Percentiles rank a stretch among this genome's conserved stretches.
Conservation (phyloP, 176 grass and related monocot species). For the Oropetium thomaeum region DNA sequence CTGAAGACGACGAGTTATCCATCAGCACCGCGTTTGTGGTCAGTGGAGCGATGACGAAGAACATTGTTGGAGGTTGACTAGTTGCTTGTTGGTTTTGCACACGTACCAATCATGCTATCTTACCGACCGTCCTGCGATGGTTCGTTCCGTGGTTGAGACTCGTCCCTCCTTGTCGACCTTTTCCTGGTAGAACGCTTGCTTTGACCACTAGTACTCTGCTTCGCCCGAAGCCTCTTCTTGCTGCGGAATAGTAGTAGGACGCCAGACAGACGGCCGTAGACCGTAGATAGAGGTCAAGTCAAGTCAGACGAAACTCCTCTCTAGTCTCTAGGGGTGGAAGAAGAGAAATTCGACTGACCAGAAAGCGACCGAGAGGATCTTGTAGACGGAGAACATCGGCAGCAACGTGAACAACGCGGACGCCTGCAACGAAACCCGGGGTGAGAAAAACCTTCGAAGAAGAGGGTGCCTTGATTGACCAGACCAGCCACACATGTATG, state of each 20-base stretch:
- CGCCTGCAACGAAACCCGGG: background rate
- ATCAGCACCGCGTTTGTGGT: background rate
- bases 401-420: background rate
- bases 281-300: background rate
- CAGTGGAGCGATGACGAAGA: background rate
- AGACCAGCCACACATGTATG: no score
- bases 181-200: background rate
- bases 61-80: background rate
- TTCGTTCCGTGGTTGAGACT: background rate
- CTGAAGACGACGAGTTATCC: background rate
- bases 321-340: no score
- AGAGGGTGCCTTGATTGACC: background rate
- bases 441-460: background rate
- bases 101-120: background rate
- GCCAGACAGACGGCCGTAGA: no score
- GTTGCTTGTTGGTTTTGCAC: no score
- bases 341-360: conserved; percentile 3
- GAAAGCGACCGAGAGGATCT: conserved; percentile 4
- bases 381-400: background rate
- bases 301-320: no score
- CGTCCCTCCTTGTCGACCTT: background rate
- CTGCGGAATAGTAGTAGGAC: background rate
- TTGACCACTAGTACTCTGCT: background rate
- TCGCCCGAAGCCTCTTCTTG: background rate
- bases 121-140: no score